A percentile compares a stretch with the other conserved stretches of the same genome.
Evolutionary conservation across 1,284 basidiomycete genomes (phyloP).

Genomic region (Melampsora occidentalis): DNA sequence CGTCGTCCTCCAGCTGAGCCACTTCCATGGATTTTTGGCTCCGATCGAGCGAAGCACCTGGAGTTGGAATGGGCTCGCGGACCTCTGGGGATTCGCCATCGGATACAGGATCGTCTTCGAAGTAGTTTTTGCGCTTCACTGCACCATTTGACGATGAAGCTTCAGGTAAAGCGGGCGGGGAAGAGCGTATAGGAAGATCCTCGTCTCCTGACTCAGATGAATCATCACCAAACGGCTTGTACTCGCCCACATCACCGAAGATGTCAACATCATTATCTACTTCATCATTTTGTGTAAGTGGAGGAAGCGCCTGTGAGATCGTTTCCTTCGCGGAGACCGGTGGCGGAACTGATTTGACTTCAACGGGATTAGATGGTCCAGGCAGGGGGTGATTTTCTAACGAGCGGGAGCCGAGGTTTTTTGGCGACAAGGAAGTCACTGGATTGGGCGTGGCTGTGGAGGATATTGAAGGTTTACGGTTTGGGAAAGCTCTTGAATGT

Average conservation of each 20-base stretch:
- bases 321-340: background rate
- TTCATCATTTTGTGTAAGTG: background rate
- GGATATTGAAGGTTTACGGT: background rate
- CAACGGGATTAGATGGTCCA: background rate
- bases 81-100: background rate
- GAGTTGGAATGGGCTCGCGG: background rate
- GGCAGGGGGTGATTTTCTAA: background rate
- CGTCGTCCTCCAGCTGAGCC: slow-evolving; percentile 15
- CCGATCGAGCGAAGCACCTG: background rate
- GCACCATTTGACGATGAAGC: background rate
- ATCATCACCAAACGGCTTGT: slow-evolving; percentile 39
- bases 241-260: slow-evolving; percentile 42
- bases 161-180: background rate
- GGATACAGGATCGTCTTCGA: slow-evolving; percentile 33
- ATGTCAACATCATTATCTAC: slow-evolving; percentile 41
- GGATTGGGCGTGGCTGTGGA: background rate
- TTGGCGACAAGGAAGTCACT: too few relatives aligned
- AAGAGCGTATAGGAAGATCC: background rate
- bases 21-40: slow-evolving; percentile 1
- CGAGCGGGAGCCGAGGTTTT: background rate
- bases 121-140: slow-evolving; percentile 38
- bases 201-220: slow-evolving; percentile 28
- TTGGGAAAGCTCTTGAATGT: background rate
- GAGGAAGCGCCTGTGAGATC: background rate
- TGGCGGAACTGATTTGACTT: background rate